Conservation (phyloP, 768 basidiomycete species). For the Agaricus blazei region DNA sequence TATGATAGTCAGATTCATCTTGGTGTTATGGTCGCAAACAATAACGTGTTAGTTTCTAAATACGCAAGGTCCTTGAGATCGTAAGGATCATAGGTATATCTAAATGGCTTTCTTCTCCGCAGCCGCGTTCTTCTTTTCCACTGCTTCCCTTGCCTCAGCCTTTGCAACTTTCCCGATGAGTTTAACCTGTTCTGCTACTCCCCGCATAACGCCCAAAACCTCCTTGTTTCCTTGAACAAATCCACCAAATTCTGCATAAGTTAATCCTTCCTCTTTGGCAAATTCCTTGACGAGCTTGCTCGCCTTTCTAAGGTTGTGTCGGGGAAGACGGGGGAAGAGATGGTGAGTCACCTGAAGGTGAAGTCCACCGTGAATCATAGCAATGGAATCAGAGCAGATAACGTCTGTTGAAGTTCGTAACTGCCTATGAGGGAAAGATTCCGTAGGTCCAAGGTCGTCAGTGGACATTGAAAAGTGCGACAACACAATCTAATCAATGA, state of each 20-base stretch:
- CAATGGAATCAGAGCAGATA: slow-evolving; percentile 76
- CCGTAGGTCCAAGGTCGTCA: slow-evolving; percentile 80
- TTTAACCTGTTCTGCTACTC: slow-evolving; percentile 84
- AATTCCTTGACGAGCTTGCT: slow-evolving; percentile 83
- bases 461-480: slow-evolving; percentile 98
- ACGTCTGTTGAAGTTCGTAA: slow-evolving; percentile 98
- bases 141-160: slow-evolving; percentile 61
- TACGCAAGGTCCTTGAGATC: not conserved
- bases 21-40: not conserved
- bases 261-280: slow-evolving; percentile 77
- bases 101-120: slow-evolving; percentile 10
- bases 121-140: slow-evolving; percentile 39
- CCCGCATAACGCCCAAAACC: slow-evolving; percentile 74
- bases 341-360: slow-evolving; percentile 98
- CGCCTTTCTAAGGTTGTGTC: slow-evolving; percentile 86
- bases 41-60: not conserved
- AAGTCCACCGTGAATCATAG: slow-evolving; percentile 93
- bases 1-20: slow-evolving; percentile 18
- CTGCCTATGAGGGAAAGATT: slow-evolving; percentile 92
- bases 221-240: slow-evolving; percentile 84
- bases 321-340: slow-evolving; percentile 90
- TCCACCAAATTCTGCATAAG: slow-evolving; percentile 81
- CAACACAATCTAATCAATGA: slow-evolving; percentile 68
- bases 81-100: not conserved
- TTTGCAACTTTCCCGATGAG: slow-evolving; percentile 81